Percentiles rank a stretch among this genome's conserved stretches.
phyloP scores from a whole-genome alignment of 139 green algal genomes.

The Tetraselmis chui region DNA sequence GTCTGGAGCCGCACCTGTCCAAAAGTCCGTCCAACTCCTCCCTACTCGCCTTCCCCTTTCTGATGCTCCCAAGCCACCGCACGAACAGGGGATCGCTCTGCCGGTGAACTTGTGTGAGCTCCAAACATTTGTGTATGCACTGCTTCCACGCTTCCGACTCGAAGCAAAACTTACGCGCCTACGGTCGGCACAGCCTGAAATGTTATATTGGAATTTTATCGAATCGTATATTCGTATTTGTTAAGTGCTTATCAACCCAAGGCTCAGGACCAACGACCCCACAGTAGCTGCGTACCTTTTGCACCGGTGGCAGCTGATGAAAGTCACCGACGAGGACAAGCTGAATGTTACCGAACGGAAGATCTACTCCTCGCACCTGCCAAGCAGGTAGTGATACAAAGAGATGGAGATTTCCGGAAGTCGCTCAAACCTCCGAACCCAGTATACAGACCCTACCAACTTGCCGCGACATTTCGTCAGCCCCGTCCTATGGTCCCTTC shows the following conservation, averaged over 20 bases:
- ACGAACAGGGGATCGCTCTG: constrained; percentile 6
- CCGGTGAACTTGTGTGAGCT: neutral
- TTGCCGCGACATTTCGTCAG: too few species aligned
- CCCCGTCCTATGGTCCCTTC: too few species aligned
- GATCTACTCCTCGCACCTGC: neutral
- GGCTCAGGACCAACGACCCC: too few species aligned
- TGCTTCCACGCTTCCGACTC: constrained; percentile 8
- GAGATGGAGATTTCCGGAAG: too few species aligned
- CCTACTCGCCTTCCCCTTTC: neutral
- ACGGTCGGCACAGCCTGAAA: too few species aligned
- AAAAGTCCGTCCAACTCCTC: neutral
- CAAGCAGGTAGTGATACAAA: neutral
- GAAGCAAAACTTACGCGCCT: constrained; percentile 3
- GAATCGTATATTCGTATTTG: too few species aligned
- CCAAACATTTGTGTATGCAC: neutral
- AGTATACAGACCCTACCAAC: too few species aligned
- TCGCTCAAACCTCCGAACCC: too few species aligned
- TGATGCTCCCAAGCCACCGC: neutral
- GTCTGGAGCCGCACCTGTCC: neutral
- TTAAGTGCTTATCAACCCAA: too few species aligned
- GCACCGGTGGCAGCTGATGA: constrained; percentile 32
- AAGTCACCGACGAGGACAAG: constrained; percentile 35
- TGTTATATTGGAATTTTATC: too few species aligned
- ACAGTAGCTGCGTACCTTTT: neutral
- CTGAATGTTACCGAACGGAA: constrained; percentile 34